A percentile compares a stretch with the other conserved stretches of the same genome.
Evolutionary conservation across 2,329 filamentous ascomycete genomes (phyloP).

Genomic region (Nothophoma quercina): DNA sequence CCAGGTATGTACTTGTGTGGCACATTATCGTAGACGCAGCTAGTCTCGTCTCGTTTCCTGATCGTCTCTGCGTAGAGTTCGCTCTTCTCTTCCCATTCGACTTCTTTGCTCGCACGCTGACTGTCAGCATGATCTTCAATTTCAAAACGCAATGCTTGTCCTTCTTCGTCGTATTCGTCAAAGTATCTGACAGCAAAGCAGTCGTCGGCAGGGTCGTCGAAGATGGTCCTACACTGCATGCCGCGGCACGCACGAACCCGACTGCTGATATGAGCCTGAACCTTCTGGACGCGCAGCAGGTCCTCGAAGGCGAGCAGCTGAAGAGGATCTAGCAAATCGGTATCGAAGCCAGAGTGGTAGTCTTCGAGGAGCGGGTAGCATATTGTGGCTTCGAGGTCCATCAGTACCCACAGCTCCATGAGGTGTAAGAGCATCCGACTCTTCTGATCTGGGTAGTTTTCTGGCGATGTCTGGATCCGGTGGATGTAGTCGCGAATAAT

Average conservation of each 20-base stretch:
- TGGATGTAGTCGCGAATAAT: slow-evolving; percentile 16
- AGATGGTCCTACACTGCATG: slow-evolving; percentile 51
- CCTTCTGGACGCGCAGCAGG: slow-evolving; percentile 58
- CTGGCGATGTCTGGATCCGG: slow-evolving; percentile 44
- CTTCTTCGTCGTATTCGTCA: slow-evolving; percentile 35
- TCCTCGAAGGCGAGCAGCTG: slow-evolving; percentile 58
- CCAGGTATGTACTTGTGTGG: slow-evolving; percentile 15
- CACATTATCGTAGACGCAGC: slow-evolving; percentile 44
- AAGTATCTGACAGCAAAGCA: slow-evolving; percentile 60
- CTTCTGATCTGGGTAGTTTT: slow-evolving; percentile 57
- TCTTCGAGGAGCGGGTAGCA: slow-evolving; percentile 58
- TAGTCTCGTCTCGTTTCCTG: slow-evolving; percentile 36
- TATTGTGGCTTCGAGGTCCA: slow-evolving; percentile 60
- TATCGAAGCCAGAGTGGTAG: slow-evolving; percentile 61
- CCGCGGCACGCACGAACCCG: slow-evolving; percentile 41
- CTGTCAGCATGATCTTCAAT: slow-evolving; percentile 48
- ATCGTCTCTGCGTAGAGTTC: slow-evolving; percentile 10
- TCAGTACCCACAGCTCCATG: slow-evolving; percentile 65
- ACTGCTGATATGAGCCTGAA: slow-evolving; percentile 60
- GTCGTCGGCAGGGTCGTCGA: slow-evolving; percentile 52
- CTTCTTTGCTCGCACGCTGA: slow-evolving; percentile 46
- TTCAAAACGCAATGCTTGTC: slow-evolving; percentile 39
- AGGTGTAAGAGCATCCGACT: slow-evolving; percentile 62
- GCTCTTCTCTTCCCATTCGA: slow-evolving; percentile 49
- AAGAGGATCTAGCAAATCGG: slow-evolving; percentile 62